Conservation (phyloP, 2,329 filamentous ascomycete genomes). For the Colletotrichum liriopes region DNA sequence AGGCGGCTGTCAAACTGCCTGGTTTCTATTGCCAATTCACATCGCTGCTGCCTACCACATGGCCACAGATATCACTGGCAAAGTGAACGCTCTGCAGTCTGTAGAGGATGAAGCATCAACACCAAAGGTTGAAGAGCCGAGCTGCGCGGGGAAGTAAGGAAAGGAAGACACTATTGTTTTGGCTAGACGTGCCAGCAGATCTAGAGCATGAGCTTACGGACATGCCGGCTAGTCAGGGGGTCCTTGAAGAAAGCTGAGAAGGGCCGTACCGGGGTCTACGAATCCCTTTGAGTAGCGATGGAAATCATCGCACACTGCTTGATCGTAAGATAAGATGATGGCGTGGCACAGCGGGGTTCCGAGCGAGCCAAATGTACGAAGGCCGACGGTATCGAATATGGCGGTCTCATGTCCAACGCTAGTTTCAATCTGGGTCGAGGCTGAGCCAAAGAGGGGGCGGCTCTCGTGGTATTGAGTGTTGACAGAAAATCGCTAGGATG, state of each 20-base stretch:
- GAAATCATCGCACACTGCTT: not conserved
- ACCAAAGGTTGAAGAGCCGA: not conserved
- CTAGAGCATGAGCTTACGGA: not conserved
- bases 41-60: not conserved
- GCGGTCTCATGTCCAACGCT: constrained; percentile 16
- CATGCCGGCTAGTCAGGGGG: constrained; percentile 9
- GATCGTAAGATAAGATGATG: not conserved
- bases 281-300: not conserved
- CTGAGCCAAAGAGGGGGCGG: not conserved
- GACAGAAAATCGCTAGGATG: not conserved
- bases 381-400: not conserved
- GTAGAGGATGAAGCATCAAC: not conserved
- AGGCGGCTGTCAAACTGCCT: constrained; percentile 2
- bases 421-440: constrained; percentile 3
- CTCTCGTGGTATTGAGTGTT: not conserved
- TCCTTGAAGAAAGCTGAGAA: not conserved
- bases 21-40: too few species aligned
- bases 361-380: not conserved
- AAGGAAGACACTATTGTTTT: not conserved
- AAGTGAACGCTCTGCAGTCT: too few species aligned
- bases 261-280: too few species aligned
- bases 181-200: not conserved
- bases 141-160: not conserved
- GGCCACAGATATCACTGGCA: not conserved
- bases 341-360: not conserved